These are phyloP conservation scores for Actinidia chinensis DNA, from an alignment of 179 eudicot species.

Conservation along the genomic window DNA sequence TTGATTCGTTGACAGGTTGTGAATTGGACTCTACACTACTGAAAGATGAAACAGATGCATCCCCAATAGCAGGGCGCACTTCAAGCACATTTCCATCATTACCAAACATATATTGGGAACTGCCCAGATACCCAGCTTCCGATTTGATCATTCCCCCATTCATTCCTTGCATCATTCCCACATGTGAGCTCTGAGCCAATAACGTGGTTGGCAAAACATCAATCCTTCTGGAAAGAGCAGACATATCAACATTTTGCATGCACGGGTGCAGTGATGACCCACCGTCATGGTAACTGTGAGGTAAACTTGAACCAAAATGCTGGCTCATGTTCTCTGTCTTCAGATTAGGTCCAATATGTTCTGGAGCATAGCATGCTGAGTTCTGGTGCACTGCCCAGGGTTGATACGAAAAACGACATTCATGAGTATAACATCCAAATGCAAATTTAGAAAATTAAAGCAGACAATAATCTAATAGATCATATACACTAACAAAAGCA, in stretches of 20 bases:
- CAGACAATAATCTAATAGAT: conserved; percentile 2
- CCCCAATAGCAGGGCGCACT: conserved; percentile 46
- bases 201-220: conserved; percentile 49
- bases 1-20: conserved; percentile 46
- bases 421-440: not conserved
- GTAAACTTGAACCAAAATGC: conserved; percentile 41
- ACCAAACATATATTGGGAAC: conserved; percentile 45
- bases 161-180: conserved; percentile 59
- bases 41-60: conserved; percentile 56
- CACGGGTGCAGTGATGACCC: conserved; percentile 46
- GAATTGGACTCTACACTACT: conserved; percentile 53
- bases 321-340: conserved; percentile 59
- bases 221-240: conserved; percentile 48
- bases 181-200: conserved; percentile 54
- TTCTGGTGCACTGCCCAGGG: conserved; percentile 60
- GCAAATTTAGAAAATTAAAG: not conserved
- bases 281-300: conserved; percentile 48
- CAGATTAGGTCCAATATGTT: conserved; percentile 43
- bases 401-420: not conserved
- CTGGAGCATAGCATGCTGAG: conserved; percentile 50
- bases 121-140: conserved; percentile 55
- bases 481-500: not conserved
- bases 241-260: conserved; percentile 50
- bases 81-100: conserved; percentile 52
- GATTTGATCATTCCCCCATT: conserved; percentile 66